These are phyloP conservation scores for Quercus aquifolioides DNA, from an alignment of 306 rosid genomes.

Conservation along the genomic window DNA sequence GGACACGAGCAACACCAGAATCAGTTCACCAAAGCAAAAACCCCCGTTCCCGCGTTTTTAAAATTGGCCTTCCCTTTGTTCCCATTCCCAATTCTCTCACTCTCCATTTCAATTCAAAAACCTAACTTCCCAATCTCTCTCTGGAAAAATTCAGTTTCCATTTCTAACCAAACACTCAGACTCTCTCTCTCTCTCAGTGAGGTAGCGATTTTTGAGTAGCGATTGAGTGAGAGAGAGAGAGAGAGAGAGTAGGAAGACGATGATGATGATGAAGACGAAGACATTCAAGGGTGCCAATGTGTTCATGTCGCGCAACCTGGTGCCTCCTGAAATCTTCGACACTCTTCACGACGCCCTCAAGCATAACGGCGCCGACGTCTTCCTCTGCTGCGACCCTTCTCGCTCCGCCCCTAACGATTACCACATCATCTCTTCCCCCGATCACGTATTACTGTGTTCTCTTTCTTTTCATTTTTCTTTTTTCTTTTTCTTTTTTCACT, in stretches of 20 bases:
- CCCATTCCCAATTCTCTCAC: neutral
- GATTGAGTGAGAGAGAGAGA: neutral
- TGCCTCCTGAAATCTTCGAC: constrained; percentile 86
- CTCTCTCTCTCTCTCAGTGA: neutral
- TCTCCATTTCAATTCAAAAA: neutral
- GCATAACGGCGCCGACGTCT: constrained; percentile 66
- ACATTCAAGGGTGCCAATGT: constrained; percentile 71
- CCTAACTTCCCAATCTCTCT: neutral
- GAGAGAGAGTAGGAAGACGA: constrained; percentile 3
- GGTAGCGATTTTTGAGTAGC: neutral
- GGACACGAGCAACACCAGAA: neutral
- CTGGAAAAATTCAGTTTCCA: neutral
- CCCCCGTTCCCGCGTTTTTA: constrained; percentile 1
- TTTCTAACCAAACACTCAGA: neutral
- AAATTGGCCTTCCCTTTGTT: neutral
- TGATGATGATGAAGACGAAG: constrained; percentile 50
- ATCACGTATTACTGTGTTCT: constrained; percentile 46
- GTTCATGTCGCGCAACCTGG: constrained; percentile 88
- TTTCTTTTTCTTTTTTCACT: neutral
- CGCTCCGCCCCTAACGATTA: constrained; percentile 73
- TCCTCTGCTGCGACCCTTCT: constrained; percentile 84
- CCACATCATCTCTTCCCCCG: constrained; percentile 70
- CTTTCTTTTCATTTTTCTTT: neutral
- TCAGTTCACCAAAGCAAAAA: neutral
- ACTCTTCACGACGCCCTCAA: constrained; percentile 83